These are phyloP conservation scores for Clavariopsis aquatica DNA, from an alignment of 495 filamentous ascomycete species.

Conservation along the genomic window DNA sequence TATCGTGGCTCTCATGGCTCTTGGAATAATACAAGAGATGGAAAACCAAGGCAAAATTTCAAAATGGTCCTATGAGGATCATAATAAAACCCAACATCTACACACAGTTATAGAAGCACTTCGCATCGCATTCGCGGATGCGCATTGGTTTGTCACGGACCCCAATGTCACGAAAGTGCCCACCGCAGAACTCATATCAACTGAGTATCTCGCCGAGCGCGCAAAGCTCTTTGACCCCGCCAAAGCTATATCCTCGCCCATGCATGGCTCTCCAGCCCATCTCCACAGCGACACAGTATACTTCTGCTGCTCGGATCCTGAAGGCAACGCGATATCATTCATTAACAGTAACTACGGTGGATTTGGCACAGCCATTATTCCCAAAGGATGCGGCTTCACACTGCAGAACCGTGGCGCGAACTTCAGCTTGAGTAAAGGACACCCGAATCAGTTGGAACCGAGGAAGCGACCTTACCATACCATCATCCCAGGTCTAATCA, in stretches of 20 bases:
- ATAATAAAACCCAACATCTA: slow-evolving; percentile 76
- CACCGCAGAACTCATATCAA: slow-evolving; percentile 59
- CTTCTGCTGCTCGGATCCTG: slow-evolving; percentile 75
- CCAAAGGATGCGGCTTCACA: slow-evolving; percentile 80
- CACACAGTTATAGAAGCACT: slow-evolving; percentile 88
- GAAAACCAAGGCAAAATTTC: slow-evolving; percentile 72
- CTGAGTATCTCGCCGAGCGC: slow-evolving; percentile 64
- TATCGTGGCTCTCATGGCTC: slow-evolving; percentile 88
- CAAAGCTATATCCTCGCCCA: slow-evolving; percentile 56
- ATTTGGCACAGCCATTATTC: slow-evolving; percentile 88
- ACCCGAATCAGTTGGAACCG: slow-evolving; percentile 79
- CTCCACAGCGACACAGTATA: slow-evolving; percentile 88
- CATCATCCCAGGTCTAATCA: slow-evolving; percentile 92
- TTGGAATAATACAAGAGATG: slow-evolving; percentile 85
- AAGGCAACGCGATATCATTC: slow-evolving; percentile 90
- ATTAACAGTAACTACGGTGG: slow-evolving; percentile 94
- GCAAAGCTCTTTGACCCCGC: slow-evolving; percentile 68
- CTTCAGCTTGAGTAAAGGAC: slow-evolving; percentile 65
- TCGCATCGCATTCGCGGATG: slow-evolving; percentile 91
- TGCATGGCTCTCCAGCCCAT: slow-evolving; percentile 68
- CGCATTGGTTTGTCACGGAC: slow-evolving; percentile 84
- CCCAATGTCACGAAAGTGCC: slow-evolving; percentile 70
- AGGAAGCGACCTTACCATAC: slow-evolving; percentile 95
- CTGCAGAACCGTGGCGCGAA: slow-evolving; percentile 92
- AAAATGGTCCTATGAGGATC: slow-evolving; percentile 64